Conservation (phyloP, 305 asterid genomes). For the Plantago coronopus region DNA sequence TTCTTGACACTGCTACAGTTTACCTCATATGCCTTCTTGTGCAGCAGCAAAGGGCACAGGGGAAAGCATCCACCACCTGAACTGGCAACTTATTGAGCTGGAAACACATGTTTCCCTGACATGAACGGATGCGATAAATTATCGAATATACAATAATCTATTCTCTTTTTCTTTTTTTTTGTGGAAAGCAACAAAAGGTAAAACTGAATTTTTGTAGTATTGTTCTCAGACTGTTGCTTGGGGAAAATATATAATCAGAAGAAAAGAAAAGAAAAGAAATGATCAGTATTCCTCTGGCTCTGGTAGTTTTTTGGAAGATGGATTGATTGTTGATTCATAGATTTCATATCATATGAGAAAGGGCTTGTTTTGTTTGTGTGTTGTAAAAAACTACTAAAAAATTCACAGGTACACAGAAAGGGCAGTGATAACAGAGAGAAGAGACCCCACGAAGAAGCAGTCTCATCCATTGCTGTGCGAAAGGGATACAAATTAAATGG, state of each 20-base stretch:
- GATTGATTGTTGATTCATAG: not conserved
- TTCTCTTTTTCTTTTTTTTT: not conserved
- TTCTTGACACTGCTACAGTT: slow-evolving; percentile 8
- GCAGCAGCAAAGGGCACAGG: slow-evolving; percentile 25
- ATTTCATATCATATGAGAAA: not conserved
- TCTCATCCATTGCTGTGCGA: slow-evolving; percentile 34
- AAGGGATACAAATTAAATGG: slow-evolving; percentile 68
- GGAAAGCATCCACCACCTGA: slow-evolving; percentile 17
- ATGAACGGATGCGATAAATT: slow-evolving; percentile 17
- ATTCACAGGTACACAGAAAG: slow-evolving; percentile 30
- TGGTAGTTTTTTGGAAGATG: slow-evolving; percentile 5
- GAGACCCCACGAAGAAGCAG: slow-evolving; percentile 60
- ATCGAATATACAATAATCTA: slow-evolving; percentile 16
- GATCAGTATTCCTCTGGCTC: not conserved
- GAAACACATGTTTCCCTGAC: slow-evolving; percentile 32
- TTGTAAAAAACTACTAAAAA: slow-evolving; percentile 12
- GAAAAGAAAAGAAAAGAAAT: no score
- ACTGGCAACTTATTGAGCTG: slow-evolving; percentile 33
- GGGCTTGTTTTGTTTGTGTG: slow-evolving; percentile 17
- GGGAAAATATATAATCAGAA: slow-evolving; percentile 20
- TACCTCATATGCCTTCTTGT: slow-evolving; percentile 9
- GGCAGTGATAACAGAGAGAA: slow-evolving; percentile 7
- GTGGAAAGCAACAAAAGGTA: slow-evolving; percentile 16
- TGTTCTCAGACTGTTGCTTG: slow-evolving; percentile 27
- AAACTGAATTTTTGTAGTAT: slow-evolving; percentile 29